Conservation (phyloP, 192 early-diverging fungal genomes). For the Coemansia erecta region DNA sequence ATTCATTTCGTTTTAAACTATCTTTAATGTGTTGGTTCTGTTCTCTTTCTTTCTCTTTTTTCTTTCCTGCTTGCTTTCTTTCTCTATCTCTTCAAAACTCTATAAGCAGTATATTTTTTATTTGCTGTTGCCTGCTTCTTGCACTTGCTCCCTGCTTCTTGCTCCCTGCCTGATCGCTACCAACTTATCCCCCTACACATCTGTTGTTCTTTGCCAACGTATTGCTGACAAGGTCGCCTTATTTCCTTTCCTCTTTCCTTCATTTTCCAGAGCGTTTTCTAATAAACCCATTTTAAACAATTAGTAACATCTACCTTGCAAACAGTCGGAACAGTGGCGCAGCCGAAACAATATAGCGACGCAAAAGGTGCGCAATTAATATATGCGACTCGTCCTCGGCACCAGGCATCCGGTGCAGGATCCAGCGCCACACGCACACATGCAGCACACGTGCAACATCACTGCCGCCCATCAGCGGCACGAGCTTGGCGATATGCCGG, state of each 20-base stretch:
- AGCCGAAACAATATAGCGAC: conserved; percentile 25
- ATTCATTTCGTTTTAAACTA: neutral
- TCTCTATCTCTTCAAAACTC: neutral
- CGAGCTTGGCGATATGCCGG: conserved; percentile 13
- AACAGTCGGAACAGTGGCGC: conserved; percentile 29
- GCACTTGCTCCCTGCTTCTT: conserved; percentile 1
- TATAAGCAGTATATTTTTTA: conserved; percentile 2
- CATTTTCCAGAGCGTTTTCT: neutral
- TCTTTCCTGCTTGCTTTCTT: neutral
- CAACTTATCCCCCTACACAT: too few relatives aligned
- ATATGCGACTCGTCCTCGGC: conserved; percentile 35
- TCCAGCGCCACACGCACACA: conserved; percentile 44
- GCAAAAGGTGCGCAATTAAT: conserved; percentile 33
- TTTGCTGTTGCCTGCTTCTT: conserved; percentile 8
- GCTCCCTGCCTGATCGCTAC: too few relatives aligned
- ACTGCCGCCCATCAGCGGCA: conserved; percentile 20
- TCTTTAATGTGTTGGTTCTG: neutral
- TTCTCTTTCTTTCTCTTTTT: conserved; percentile 2
- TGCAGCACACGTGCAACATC: conserved; percentile 41
- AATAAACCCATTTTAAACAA: conserved; percentile 6
- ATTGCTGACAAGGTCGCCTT: neutral
- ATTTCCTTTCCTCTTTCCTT: conserved; percentile 2
- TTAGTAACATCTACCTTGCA: neutral
- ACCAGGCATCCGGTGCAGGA: conserved; percentile 33
- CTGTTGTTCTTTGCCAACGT: too few relatives aligned